Percentiles rank a stretch among this genome's conserved stretches.
These are phyloP conservation scores for Capronia americana DNA, from an alignment of 2,329 filamentous ascomycete species.

Conservation along the genomic window DNA sequence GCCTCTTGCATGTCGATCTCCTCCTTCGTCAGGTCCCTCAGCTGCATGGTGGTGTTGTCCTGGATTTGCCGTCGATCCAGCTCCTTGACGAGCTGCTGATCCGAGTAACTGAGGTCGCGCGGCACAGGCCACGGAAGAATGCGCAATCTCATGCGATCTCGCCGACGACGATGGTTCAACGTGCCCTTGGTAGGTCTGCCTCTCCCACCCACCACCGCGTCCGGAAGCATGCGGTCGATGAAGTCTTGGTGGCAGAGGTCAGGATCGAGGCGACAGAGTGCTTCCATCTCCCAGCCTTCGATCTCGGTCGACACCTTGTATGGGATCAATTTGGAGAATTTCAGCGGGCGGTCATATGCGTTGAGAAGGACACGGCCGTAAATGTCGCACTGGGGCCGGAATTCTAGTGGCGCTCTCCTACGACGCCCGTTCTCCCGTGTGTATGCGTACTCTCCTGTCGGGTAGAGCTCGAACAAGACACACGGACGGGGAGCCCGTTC, in stretches of 20 bases:
- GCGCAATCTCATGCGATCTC: conserved; percentile 29
- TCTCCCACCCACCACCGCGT: conserved; percentile 10
- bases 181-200: conserved; percentile 22
- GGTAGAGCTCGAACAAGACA: conserved; percentile 24
- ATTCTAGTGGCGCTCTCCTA: conserved; percentile 23
- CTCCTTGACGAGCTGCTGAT: conserved; percentile 20
- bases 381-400: conserved; percentile 22
- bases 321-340: conserved; percentile 19
- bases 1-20: conserved; percentile 25
- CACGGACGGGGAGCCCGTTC: conserved; percentile 12
- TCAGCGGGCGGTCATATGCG: conserved; percentile 21
- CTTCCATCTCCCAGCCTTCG: conserved; percentile 33
- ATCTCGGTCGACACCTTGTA: conserved; percentile 25
- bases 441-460: conserved; percentile 21
- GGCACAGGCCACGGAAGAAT: conserved; percentile 28
- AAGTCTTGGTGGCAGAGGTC: conserved; percentile 31
- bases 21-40: conserved; percentile 26
- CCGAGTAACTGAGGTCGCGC: conserved; percentile 24
- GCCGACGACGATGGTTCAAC: conserved; percentile 29
- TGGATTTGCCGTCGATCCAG: background rate
- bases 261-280: conserved; percentile 26
- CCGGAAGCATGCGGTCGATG: conserved; percentile 25
- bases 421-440: conserved; percentile 17
- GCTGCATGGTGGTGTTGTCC: conserved; percentile 16
- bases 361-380: conserved; percentile 24